Conservation (phyloP, 768 basidiomycete species). For the Leccinum aurantiacum region DNA sequence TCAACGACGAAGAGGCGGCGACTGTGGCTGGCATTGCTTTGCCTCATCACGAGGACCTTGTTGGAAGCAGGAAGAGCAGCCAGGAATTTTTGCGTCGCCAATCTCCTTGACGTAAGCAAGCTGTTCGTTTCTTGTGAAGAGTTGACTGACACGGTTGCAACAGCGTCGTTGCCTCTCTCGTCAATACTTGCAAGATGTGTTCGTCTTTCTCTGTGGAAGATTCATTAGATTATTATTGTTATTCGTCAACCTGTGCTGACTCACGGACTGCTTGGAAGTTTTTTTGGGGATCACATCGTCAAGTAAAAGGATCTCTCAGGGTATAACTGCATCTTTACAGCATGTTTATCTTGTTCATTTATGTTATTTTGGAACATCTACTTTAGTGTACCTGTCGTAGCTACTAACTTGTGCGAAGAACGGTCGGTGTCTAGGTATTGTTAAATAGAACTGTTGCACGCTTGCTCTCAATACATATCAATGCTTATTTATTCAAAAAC, state of each 20-base stretch:
- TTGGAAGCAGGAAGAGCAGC: conserved; percentile 41
- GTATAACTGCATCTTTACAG: conserved; percentile 34
- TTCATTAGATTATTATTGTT: conserved; percentile 33
- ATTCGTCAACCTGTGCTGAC: conserved; percentile 27
- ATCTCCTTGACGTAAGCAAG: conserved; percentile 25
- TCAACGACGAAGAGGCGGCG: conserved; percentile 71
- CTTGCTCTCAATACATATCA: conserved; percentile 1
- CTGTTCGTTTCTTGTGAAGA: neutral
- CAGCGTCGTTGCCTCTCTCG: conserved; percentile 1
- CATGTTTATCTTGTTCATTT: conserved; percentile 40
- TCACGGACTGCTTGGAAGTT: conserved; percentile 35
- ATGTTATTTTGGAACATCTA: conserved; percentile 37
- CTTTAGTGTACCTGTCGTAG: conserved; percentile 31
- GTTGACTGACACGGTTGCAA: neutral
- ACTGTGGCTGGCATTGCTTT: conserved; percentile 51
- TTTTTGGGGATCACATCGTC: conserved; percentile 24
- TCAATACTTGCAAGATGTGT: conserved; percentile 7
- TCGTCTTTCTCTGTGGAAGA: conserved; percentile 22
- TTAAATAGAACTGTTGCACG: conserved; percentile 17
- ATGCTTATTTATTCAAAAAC: neutral
- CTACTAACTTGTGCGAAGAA: conserved; percentile 4
- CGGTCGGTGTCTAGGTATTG: conserved; percentile 6
- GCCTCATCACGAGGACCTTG: conserved; percentile 40
- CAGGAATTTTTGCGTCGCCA: conserved; percentile 37
- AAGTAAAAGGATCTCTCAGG: conserved; percentile 33